phyloP scores from a whole-genome alignment of 73 alveolate species.

The Paramecium primaurelia region DNA sequence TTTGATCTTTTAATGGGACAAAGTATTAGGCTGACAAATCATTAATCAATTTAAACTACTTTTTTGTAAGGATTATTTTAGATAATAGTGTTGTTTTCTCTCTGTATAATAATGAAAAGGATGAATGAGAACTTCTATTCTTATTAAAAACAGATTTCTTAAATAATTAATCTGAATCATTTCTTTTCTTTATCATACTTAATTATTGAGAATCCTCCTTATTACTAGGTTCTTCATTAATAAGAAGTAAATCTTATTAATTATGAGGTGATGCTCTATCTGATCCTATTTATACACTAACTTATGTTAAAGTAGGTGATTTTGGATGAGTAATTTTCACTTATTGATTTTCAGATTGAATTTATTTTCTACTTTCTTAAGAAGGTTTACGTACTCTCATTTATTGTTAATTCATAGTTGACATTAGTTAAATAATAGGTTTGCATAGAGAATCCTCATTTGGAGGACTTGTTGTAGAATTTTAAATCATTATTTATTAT shows the following conservation, averaged over 20 bases:
- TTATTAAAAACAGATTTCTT: background rate
- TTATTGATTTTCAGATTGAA: background rate
- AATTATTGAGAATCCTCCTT: background rate
- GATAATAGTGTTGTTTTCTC: background rate
- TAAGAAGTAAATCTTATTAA: background rate
- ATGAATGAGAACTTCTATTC: background rate
- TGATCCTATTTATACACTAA: background rate
- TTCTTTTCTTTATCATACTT: background rate
- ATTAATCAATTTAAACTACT: background rate
- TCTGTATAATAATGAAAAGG: background rate
- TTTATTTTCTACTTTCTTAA: background rate
- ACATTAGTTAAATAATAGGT: background rate
- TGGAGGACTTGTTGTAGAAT: constrained; percentile 33
- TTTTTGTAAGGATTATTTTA: background rate
- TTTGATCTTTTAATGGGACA: background rate
- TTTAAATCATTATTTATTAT: background rate
- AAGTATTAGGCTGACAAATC: background rate
- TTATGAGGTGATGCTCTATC: constrained; percentile 14
- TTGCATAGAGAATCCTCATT: constrained; percentile 1
- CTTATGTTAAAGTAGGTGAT: background rate
- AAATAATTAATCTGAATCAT: background rate
- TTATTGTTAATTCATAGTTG: background rate
- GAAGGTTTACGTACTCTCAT: background rate
- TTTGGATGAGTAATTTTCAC: background rate
- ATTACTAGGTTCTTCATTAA: background rate